Conservation (phyloP, 176 grass and related monocot species). For the Phoenix dactylifera region DNA sequence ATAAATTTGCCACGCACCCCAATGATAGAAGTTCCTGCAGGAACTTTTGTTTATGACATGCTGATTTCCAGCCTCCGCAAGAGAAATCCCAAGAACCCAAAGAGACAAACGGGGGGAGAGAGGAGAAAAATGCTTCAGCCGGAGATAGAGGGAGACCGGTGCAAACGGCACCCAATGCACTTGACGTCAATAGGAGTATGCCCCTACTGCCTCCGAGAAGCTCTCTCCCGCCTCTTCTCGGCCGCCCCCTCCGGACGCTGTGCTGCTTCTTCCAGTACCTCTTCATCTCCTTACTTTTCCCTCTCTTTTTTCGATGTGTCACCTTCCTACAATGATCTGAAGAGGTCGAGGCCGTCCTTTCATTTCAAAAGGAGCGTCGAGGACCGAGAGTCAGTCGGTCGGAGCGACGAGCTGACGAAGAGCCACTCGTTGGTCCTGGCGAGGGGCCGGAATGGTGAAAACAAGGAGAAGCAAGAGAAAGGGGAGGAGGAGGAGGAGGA, state of each 20-base stretch:
- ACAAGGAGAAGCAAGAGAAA: constrained; percentile 7
- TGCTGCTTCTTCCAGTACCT: constrained; percentile 5
- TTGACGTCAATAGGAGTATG: not conserved
- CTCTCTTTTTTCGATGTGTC: constrained; percentile 26
- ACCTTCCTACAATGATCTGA: constrained; percentile 15
- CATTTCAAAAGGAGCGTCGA: constrained; percentile 19
- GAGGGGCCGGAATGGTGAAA: constrained; percentile 17
- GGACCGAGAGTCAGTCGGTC: too few relatives aligned
- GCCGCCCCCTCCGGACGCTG: constrained; percentile 13
- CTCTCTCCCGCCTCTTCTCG: constrained; percentile 12
- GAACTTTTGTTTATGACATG: too few relatives aligned
- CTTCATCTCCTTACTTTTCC: constrained; percentile 26
- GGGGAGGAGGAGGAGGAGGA: not conserved
- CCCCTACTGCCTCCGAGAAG: constrained; percentile 4
- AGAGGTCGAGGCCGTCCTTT: not conserved
- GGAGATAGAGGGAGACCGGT: not conserved
- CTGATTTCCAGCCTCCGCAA: too few relatives aligned
- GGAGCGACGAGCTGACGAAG: constrained; percentile 12
- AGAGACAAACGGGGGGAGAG: too few relatives aligned
- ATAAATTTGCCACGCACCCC: too few relatives aligned
- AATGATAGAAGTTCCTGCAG: too few relatives aligned
- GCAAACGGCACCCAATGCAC: not conserved
- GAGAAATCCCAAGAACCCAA: too few relatives aligned
- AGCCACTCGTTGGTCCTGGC: constrained; percentile 35
- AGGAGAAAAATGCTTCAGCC: not conserved